Evolutionary conservation across 208 protist species (phyloP), one percentile per base, ranked within the genome.

Genomic region (Strigomonas galati): DNA sequence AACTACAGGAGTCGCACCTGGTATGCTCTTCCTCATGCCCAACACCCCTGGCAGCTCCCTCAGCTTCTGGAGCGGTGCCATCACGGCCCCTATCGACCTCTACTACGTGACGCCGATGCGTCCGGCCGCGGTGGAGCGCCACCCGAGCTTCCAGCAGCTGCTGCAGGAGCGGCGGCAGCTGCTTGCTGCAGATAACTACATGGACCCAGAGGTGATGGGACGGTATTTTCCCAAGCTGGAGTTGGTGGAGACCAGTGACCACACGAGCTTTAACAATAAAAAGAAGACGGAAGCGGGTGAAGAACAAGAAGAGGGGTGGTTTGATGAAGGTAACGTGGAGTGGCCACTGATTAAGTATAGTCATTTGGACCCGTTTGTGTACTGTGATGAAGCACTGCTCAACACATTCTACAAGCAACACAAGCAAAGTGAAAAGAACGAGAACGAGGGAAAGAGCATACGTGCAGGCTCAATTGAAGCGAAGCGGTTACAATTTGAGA

Each of bases 11-110:
- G 28, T 61, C 15, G 35, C 55, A 4, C 76, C 83, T 9, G 83
- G 79, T 12, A 89, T 89, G 83, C 65, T 89, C 26, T 94, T 81
- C 66, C 74, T 74, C 59, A 82, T 84, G 73, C 66, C 74, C 28
- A 48, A 75, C n/a, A 56, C 55, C 10, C 54, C 58, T 21, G 49
- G 74, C 51, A 65, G 76, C 27, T 73, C 70, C 32, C 69, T 92
- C 14, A 53, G 63, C 69, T 95, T 95, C 67, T 95, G 89, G 87
- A 93, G 86, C 51, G 89, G 89, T 1, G 89, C 82, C 24, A 95
- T 95, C 30, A 59, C 52, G 24, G 73, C 84, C 32, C 71, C 86
- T 26, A 90, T 95, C 62, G 89, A 95, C 48, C 76, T 95, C 5
- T 70, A 85, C 26, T 93, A 93, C 46, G 74, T 89, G 31, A 72